Evolutionary conservation across 2,329 filamentous ascomycete genomes (phyloP).

Genomic region (Diaporthe citriasiana): DNA sequence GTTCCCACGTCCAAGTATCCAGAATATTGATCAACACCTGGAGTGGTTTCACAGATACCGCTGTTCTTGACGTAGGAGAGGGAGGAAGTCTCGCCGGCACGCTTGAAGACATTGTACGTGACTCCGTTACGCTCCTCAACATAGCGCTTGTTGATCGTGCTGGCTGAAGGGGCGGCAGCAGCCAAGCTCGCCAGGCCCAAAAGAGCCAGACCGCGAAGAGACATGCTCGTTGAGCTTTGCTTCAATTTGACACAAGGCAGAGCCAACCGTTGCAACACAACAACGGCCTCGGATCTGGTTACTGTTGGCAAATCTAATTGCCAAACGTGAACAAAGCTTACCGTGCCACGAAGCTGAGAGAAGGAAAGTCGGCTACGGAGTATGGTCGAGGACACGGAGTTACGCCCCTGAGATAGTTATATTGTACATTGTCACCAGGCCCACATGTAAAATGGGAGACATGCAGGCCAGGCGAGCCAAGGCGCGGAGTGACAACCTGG

Average conservation of each 20-base stretch:
- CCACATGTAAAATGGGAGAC: neutral
- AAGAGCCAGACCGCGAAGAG: constrained; percentile 31
- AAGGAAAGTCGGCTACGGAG: neutral
- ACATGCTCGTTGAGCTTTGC: constrained; percentile 19
- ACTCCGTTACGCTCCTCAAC: constrained; percentile 39
- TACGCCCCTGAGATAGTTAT: neutral
- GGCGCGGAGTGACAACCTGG: constrained; percentile 24
- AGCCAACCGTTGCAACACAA: neutral
- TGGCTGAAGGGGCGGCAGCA: constrained; percentile 34
- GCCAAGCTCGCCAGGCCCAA: constrained; percentile 39
- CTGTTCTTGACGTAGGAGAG: constrained; percentile 65
- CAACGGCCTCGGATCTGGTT: too few relatives aligned
- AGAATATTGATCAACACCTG: constrained; percentile 64
- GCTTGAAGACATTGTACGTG: constrained; percentile 62
- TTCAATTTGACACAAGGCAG: neutral
- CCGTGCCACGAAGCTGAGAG: neutral
- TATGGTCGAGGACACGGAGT: neutral
- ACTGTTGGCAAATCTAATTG: neutral
- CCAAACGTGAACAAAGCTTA: neutral
- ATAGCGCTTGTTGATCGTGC: constrained; percentile 39
- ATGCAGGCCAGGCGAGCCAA: constrained; percentile 18
- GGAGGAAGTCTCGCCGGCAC: constrained; percentile 59
- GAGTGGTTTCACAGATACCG: constrained; percentile 64
- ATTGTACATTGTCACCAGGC: neutral
- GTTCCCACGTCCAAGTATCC: constrained; percentile 60